A percentile compares a stretch with the other conserved stretches of the same genome.
Evolutionary conservation across 495 filamentous ascomycete genomes (phyloP).

Genomic region (Penicillium pancosmium): DNA sequence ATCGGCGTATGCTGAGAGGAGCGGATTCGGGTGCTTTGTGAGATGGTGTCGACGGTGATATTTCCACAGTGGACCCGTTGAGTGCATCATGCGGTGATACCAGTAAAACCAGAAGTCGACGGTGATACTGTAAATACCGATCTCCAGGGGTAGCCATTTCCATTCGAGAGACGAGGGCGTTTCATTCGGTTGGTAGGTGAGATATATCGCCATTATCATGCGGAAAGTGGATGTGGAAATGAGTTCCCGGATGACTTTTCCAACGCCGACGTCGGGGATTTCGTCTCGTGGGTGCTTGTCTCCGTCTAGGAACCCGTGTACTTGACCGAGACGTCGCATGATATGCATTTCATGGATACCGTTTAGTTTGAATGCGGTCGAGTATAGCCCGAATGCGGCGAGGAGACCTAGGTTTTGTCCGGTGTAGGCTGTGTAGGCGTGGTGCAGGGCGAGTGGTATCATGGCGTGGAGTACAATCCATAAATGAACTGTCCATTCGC

Average conservation of each 20-base stretch:
- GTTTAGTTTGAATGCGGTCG: conserved; percentile 27
- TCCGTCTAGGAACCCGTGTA: conserved; percentile 32
- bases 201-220: conserved; percentile 27
- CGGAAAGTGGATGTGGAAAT: conserved; percentile 28
- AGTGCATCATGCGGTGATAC: conserved; percentile 35
- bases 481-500: conserved; percentile 28
- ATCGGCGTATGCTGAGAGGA: conserved; percentile 33
- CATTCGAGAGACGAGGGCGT: conserved; percentile 19
- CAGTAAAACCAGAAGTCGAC: conserved; percentile 38
- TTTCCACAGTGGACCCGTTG: conserved; percentile 25
- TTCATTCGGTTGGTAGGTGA: conserved; percentile 42
- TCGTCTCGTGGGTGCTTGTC: conserved; percentile 34
- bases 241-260: conserved; percentile 28
- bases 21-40: conserved; percentile 33
- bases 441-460: conserved; percentile 26
- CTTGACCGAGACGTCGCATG: conserved; percentile 29
- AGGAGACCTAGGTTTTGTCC: conserved; percentile 19
- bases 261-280: conserved; percentile 30
- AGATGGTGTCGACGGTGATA: conserved; percentile 33
- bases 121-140: conserved; percentile 30
- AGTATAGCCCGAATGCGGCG: conserved; percentile 26
- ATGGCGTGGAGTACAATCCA: conserved; percentile 31
- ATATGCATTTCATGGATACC: conserved; percentile 32
- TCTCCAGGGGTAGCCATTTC: conserved; percentile 30
- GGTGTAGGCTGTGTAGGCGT: conserved; percentile 24